Conservation (phyloP, 768 basidiomycete genomes). For the Psilocybe tampanensis region DNA sequence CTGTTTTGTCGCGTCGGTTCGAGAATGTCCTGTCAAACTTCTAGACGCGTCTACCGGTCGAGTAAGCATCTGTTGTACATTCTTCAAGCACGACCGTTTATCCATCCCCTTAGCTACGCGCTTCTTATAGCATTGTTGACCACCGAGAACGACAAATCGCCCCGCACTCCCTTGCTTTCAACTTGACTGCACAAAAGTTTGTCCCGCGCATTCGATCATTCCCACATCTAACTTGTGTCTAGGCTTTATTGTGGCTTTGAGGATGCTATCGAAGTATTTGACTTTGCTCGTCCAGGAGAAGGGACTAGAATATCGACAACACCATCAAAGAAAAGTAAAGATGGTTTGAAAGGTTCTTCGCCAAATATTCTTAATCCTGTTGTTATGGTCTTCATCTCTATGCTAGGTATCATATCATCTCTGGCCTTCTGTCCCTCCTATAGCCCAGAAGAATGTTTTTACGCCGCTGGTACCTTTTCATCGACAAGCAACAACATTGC, state of each 20-base stretch:
- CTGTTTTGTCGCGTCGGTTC: constrained; percentile 83
- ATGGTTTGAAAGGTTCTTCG: constrained; percentile 80
- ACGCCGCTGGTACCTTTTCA: constrained; percentile 78
- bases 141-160: constrained; percentile 92
- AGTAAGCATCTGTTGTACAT: constrained; percentile 42
- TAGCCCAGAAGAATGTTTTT: constrained; percentile 52
- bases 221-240: neutral
- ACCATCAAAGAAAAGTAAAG: constrained; percentile 74
- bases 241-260: constrained; percentile 90
- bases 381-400: neutral
- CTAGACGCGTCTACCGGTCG: constrained; percentile 78
- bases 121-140: constrained; percentile 90
- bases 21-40: constrained; percentile 85
- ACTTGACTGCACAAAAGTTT: constrained; percentile 65
- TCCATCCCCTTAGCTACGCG: constrained; percentile 65
- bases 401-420: constrained; percentile 81
- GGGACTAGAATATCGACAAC: constrained; percentile 72
- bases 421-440: constrained; percentile 73
- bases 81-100: neutral
- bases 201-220: constrained; percentile 15
- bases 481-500: constrained; percentile 60
- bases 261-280: constrained; percentile 85
- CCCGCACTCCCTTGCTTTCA: constrained; percentile 84
- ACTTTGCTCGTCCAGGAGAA: constrained; percentile 71
- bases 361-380: neutral